A percentile compares a stretch with the other conserved stretches of the same genome.
These are phyloP conservation scores for Teunomyces panamensis DNA, from an alignment of 805 yeast species.

Conservation along the genomic window DNA sequence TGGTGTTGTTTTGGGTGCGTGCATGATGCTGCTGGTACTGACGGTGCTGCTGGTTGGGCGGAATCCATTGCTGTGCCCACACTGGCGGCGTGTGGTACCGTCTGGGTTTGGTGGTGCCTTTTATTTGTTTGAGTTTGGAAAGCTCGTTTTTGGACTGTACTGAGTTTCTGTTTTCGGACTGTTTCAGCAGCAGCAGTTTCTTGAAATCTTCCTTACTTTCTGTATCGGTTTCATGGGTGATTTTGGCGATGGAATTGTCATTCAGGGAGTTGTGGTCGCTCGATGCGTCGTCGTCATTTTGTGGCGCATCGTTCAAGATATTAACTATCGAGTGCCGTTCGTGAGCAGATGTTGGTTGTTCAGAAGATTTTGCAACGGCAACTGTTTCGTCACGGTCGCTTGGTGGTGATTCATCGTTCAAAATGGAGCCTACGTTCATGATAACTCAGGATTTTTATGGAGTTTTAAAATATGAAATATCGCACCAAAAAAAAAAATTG, in stretches of 20 bases:
- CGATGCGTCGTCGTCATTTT: neutral
- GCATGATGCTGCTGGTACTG: neutral
- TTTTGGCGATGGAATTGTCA: slow-evolving; percentile 21
- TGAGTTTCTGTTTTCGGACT: neutral
- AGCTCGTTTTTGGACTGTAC: slow-evolving; percentile 20
- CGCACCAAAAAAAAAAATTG: too few relatives aligned
- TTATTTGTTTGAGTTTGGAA: slow-evolving; percentile 20
- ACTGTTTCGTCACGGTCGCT: slow-evolving; percentile 11
- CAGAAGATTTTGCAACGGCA: neutral
- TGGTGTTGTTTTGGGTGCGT: neutral
- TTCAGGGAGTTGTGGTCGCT: slow-evolving; percentile 1
- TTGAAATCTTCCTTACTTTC: slow-evolving; percentile 26
- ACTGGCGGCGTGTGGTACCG: slow-evolving; percentile 66
- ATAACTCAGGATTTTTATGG: neutral
- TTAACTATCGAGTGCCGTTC: slow-evolving; percentile 30
- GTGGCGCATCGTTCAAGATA: slow-evolving; percentile 21
- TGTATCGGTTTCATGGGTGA: slow-evolving; percentile 28
- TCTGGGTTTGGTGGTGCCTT: slow-evolving; percentile 47
- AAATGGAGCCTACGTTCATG: slow-evolving; percentile 40
- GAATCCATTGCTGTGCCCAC: slow-evolving; percentile 76
- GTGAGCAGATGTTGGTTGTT: slow-evolving; percentile 13
- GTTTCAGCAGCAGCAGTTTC: slow-evolving; percentile 20
- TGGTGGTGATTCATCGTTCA: slow-evolving; percentile 33
- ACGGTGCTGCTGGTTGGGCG: slow-evolving; percentile 8
- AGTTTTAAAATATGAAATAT: too few relatives aligned